Conservation (phyloP, 2,329 filamentous ascomycete genomes). For the Diaporthe ilicicola region DNA sequence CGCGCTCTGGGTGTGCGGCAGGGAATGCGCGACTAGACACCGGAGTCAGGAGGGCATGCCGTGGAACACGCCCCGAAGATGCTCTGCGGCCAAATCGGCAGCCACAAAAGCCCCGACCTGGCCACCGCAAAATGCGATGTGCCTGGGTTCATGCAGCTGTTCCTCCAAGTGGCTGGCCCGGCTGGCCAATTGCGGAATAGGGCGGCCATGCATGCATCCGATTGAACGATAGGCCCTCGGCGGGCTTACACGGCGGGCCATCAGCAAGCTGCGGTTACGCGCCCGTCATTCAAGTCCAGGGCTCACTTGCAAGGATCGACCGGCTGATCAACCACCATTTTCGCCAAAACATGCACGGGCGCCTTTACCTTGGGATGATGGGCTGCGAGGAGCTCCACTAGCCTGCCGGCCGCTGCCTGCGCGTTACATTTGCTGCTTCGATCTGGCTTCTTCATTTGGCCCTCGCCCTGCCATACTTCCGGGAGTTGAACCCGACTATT, state of each 20-base stretch:
- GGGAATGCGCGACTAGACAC: slow-evolving; percentile 29
- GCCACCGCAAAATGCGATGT: slow-evolving; percentile 31
- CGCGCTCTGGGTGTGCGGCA: slow-evolving; percentile 32
- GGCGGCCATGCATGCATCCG: slow-evolving; percentile 49
- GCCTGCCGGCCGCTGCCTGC: slow-evolving; percentile 18
- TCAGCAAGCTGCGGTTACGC: slow-evolving; percentile 61
- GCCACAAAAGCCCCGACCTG: slow-evolving; percentile 37
- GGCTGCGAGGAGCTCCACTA: slow-evolving; percentile 29
- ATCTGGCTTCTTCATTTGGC: slow-evolving; percentile 6
- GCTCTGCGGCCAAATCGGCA: slow-evolving; percentile 46
- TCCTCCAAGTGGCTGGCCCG: slow-evolving; percentile 29
- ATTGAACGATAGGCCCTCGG: slow-evolving; percentile 55
- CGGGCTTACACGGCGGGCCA: slow-evolving; percentile 54
- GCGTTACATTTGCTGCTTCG: slow-evolving; percentile 12
- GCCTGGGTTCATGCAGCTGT: slow-evolving; percentile 30
- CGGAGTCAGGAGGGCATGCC: slow-evolving; percentile 38
- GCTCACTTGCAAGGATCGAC: slow-evolving; percentile 50
- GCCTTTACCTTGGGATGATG: slow-evolving; percentile 1
- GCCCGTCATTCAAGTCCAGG: slow-evolving; percentile 47
- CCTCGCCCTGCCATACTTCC: slow-evolving; percentile 1
- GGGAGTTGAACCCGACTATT: slow-evolving; percentile 8
- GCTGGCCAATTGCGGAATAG: slow-evolving; percentile 51
- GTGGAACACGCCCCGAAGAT: slow-evolving; percentile 43
- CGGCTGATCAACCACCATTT: slow-evolving; percentile 32
- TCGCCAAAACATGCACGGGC: slow-evolving; percentile 27